Evolutionary conservation across 208 protist species (phyloP).

Genomic region (Crithidia expoeki): DNA sequence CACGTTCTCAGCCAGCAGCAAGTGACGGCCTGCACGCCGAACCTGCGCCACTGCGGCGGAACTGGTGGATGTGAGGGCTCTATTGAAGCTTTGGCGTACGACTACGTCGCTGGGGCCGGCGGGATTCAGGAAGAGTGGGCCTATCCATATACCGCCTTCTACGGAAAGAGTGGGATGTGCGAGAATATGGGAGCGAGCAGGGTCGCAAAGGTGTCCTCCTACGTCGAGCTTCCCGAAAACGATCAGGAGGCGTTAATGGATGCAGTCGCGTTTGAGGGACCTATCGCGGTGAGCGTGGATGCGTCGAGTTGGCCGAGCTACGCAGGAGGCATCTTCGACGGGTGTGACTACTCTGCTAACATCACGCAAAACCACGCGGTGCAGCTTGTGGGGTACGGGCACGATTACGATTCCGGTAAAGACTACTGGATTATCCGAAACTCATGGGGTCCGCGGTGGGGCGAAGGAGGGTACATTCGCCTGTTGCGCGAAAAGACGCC

Average conservation of each 20-base stretch:
- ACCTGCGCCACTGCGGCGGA: constrained; percentile 58
- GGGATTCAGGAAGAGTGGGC: constrained; percentile 61
- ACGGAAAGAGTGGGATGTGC: constrained; percentile 57
- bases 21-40: constrained; percentile 90
- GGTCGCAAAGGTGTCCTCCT: constrained; percentile 50
- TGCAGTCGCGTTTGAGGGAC: constrained; percentile 62
- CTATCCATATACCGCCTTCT: constrained; percentile 82
- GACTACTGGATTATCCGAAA: constrained; percentile 94
- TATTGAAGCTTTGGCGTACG: constrained; percentile 73
- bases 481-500: constrained; percentile 54
- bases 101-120: constrained; percentile 66
- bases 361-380: constrained; percentile 88
- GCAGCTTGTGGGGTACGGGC: constrained; percentile 86
- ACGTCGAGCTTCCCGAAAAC: constrained; percentile 72
- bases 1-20: constrained; percentile 90
- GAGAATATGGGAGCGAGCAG: constrained; percentile 17
- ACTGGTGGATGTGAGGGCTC: constrained; percentile 83
- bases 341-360: constrained; percentile 62
- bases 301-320: constrained; percentile 70
- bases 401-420: constrained; percentile 38
- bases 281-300: constrained; percentile 87
- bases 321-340: constrained; percentile 70
- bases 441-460: constrained; percentile 82
- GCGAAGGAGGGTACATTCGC: constrained; percentile 82
- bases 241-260: constrained; percentile 63